Conservation (phyloP, 352 stramenopile species). For the Paralagenidium karlingii region DNA sequence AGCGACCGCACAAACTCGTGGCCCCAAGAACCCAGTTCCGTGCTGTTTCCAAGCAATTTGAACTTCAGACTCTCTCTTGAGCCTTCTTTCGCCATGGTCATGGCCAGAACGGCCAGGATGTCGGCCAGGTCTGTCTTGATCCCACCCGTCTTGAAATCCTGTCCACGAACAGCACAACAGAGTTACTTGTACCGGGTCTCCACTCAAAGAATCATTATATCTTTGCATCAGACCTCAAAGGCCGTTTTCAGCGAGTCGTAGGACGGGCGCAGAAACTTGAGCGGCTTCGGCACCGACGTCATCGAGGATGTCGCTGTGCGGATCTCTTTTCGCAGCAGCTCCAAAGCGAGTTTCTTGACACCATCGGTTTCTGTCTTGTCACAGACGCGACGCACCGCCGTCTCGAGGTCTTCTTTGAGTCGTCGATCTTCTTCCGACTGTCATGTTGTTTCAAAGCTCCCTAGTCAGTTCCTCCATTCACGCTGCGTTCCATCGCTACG, state of each 20-base stretch:
- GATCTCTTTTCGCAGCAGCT: conserved; percentile 95
- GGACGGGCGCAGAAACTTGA: conserved; percentile 98
- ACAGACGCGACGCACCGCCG: conserved; percentile 69
- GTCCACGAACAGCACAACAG: too few relatives aligned
- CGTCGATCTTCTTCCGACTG: conserved; percentile 87
- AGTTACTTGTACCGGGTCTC: too few relatives aligned
- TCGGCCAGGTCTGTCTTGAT: conserved; percentile 79
- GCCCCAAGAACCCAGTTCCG: conserved; percentile 92
- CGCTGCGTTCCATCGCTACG: background rate
- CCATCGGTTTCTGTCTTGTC: conserved; percentile 43
- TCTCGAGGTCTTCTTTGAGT: conserved; percentile 89
- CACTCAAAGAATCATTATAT: too few relatives aligned
- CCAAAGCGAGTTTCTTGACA: conserved; percentile 85
- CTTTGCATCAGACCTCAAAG: conserved; percentile 29
- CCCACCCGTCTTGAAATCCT: conserved; percentile 27
- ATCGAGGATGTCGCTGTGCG: conserved; percentile 95
- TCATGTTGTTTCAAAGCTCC: background rate
- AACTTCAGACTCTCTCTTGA: conserved; percentile 80
- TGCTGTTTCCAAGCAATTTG: conserved; percentile 86
- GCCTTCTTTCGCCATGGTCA: conserved; percentile 96
- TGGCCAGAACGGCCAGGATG: conserved; percentile 90
- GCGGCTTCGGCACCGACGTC: conserved; percentile 98
- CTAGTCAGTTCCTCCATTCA: background rate
- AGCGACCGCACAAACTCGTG: conserved; percentile 98
- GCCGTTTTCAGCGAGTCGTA: conserved; percentile 89